Conservation (phyloP, 2,329 filamentous ascomycete species). For the Aspergillus tubingensis region DNA sequence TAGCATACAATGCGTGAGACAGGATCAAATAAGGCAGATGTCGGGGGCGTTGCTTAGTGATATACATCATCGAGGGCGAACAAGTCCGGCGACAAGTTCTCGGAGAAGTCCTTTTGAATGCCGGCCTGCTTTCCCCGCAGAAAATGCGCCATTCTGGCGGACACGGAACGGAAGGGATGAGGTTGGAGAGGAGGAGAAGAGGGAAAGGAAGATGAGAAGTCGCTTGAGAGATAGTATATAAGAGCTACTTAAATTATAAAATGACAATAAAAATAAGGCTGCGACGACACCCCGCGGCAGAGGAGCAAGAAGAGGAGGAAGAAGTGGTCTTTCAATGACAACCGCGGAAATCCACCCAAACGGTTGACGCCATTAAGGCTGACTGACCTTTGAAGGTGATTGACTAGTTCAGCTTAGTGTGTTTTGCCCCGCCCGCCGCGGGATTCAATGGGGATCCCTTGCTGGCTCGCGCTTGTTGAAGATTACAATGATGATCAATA, state of each 20-base stretch:
- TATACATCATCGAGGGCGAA: conserved; percentile 80
- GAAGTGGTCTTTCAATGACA: background rate
- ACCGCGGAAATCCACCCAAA: too few species aligned
- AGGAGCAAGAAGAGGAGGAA: background rate
- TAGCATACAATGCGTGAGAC: background rate
- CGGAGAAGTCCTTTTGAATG: conserved; percentile 86
- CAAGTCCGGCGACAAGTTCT: conserved; percentile 72
- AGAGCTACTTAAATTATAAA: background rate
- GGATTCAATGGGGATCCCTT: background rate
- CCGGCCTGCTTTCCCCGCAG: conserved; percentile 90
- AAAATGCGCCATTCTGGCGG: conserved; percentile 73
- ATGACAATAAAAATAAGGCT: conserved; percentile 1
- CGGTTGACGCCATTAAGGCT: conserved; percentile 3
- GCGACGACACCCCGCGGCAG: conserved; percentile 16
- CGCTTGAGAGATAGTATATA: conserved; percentile 20
- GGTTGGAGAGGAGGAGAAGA: conserved; percentile 8
- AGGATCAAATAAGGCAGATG: background rate
- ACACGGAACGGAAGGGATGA: conserved; percentile 9
- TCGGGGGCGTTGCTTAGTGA: conserved; percentile 21
- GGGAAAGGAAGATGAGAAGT: conserved; percentile 9
- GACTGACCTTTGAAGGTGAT: background rate
- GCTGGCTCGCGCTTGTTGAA: background rate
- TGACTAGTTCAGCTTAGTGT: conserved; percentile 22
- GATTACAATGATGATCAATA: background rate
- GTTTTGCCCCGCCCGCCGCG: too few species aligned